phyloP scores from a whole-genome alignment of 495 filamentous ascomycete species.

The Penicillium arizonense region DNA sequence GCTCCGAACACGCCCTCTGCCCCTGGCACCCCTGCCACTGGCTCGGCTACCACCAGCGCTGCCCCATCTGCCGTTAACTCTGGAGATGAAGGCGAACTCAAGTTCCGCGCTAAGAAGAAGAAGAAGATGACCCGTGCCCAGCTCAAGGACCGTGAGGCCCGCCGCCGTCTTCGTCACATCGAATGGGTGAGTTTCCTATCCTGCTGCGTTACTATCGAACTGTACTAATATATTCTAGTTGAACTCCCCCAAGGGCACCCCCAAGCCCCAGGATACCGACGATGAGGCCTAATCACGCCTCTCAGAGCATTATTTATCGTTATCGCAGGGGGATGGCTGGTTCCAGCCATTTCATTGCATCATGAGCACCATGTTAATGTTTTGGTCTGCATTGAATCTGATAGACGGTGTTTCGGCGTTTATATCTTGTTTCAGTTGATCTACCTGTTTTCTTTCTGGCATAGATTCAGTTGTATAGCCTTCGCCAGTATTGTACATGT shows the following conservation, averaged over 20 bases:
- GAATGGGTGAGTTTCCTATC: slow-evolving; percentile 65
- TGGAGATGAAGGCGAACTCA: slow-evolving; percentile 84
- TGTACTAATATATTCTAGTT: slow-evolving; percentile 32
- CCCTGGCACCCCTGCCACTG: slow-evolving; percentile 51
- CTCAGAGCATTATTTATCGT: slow-evolving; percentile 20
- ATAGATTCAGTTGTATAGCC: slow-evolving; percentile 1
- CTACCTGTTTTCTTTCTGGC: slow-evolving; percentile 2
- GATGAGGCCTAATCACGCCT: slow-evolving; percentile 58
- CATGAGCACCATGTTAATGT: slow-evolving; percentile 19
- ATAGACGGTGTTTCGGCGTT: slow-evolving; percentile 28
- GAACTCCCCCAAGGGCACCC: slow-evolving; percentile 68
- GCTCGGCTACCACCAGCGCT: slow-evolving; percentile 55
- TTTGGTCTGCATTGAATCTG: slow-evolving; percentile 23
- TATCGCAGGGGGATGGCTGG: slow-evolving; percentile 9
- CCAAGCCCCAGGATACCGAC: slow-evolving; percentile 74
- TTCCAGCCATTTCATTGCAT: slow-evolving; percentile 21
- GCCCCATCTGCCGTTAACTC: slow-evolving; percentile 76
- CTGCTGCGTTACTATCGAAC: background rate
- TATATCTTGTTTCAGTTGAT: slow-evolving; percentile 1
- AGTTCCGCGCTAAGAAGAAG: slow-evolving; percentile 94
- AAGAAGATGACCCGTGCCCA: slow-evolving; percentile 98
- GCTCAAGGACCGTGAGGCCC: slow-evolving; percentile 85
- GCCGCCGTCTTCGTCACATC: slow-evolving; percentile 87
- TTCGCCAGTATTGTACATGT: slow-evolving; percentile 10
- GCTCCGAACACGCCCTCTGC: slow-evolving; percentile 57